Conservation (phyloP, 148 eudicot species). For the Rhododendron williamsianum region DNA sequence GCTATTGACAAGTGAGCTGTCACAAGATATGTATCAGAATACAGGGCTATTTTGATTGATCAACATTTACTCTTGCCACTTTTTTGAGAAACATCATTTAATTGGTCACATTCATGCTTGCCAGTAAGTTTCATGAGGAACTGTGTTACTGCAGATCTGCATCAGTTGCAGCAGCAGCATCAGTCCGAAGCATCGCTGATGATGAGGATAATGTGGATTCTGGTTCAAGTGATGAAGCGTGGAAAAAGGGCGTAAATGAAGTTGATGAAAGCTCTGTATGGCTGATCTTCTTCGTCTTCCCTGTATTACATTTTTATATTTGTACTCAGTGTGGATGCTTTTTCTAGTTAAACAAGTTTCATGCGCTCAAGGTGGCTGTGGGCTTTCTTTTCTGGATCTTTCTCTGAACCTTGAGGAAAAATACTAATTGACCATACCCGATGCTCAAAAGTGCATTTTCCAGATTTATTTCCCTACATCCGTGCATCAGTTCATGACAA, state of each 20-base stretch:
- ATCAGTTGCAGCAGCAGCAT: constrained; percentile 60
- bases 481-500: neutral
- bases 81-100: neutral
- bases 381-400: neutral
- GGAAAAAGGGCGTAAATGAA: constrained; percentile 37
- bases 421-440: neutral
- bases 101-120: neutral
- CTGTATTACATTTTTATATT: neutral
- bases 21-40: neutral
- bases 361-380: neutral
- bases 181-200: constrained; percentile 53
- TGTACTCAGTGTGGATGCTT: neutral
- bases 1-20: neutral
- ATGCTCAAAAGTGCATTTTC: neutral
- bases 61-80: neutral
- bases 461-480: neutral
- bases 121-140: constrained; percentile 2
- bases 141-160: constrained; percentile 58
- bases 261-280: constrained; percentile 71
- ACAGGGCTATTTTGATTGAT: neutral
- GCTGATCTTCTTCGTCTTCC: constrained; percentile 2
- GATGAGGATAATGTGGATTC: constrained; percentile 81
- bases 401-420: neutral
- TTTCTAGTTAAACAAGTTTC: neutral
- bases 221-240: constrained; percentile 68